Conservation (phyloP, 2,329 filamentous ascomycete species). For the Calonectria pteridis region DNA sequence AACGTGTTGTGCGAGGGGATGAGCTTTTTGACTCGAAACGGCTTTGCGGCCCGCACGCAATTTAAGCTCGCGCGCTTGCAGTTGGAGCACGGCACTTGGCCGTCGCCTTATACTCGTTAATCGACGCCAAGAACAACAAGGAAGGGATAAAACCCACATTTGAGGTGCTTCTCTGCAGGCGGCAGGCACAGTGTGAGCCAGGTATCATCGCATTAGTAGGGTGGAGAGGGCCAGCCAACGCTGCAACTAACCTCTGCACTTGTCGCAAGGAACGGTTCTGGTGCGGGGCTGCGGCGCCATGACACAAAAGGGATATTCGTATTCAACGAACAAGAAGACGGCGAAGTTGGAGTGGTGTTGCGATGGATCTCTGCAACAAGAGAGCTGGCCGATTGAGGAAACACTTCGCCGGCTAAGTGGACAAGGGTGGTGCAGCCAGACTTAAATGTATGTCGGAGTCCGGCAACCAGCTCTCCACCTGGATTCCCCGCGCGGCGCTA, state of each 20-base stretch:
- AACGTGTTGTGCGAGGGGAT: conserved; percentile 29
- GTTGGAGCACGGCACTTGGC: conserved; percentile 25
- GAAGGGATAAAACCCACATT: conserved; percentile 23
- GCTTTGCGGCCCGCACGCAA: conserved; percentile 23
- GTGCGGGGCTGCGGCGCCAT: conserved; percentile 33
- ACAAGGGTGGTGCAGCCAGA: conserved; percentile 7
- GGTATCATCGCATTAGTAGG: neutral
- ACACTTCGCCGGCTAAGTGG: conserved; percentile 22
- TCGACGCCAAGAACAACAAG: neutral
- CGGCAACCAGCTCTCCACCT: neutral
- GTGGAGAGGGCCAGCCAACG: neutral
- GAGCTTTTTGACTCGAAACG: conserved; percentile 30
- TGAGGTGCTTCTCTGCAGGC: conserved; percentile 30
- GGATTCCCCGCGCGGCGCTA: conserved; percentile 14
- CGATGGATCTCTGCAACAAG: neutral
- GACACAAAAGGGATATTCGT: neutral
- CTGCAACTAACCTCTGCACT: conserved; percentile 28
- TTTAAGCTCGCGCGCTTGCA: conserved; percentile 20
- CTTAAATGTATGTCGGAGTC: conserved; percentile 11
- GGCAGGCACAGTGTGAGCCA: neutral
- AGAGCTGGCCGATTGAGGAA: conserved; percentile 19
- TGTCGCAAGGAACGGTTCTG: conserved; percentile 31
- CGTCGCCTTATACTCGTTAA: conserved; percentile 21
- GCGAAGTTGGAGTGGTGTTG: neutral
- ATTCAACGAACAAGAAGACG: neutral